Percentiles rank a stretch among this genome's conserved stretches.
Conservation (phyloP, 176 grass and related monocot species). For the Oryza longistaminata region DNA sequence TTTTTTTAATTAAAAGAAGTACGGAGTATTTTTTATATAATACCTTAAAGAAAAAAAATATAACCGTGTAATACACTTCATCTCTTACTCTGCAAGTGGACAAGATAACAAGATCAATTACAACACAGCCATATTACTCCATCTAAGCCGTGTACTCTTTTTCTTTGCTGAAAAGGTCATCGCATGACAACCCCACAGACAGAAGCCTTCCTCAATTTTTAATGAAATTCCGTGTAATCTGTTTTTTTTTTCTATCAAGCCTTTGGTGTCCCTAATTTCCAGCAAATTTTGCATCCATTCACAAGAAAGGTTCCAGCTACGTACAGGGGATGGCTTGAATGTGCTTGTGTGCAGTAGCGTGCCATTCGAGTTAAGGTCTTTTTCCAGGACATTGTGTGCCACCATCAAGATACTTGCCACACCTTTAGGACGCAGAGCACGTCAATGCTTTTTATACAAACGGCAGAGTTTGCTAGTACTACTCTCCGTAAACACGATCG, state of each 20-base stretch:
- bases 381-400: background rate
- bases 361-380: background rate
- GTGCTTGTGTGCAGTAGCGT: background rate
- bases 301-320: background rate
- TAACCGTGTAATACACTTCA: background rate
- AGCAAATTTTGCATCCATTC: background rate
- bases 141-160: background rate
- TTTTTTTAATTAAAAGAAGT: background rate
- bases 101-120: background rate
- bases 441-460: background rate
- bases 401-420: background rate
- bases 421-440: conserved; percentile 11
- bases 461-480: background rate
- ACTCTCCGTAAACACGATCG: background rate
- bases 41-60: background rate
- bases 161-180: too few relatives aligned
- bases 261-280: background rate
- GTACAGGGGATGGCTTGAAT: background rate
- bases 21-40: too few relatives aligned
- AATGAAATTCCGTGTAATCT: too few relatives aligned
- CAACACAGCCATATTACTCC: background rate
- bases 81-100: background rate
- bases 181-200: too few relatives aligned
- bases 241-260: background rate
- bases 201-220: too few relatives aligned